These are phyloP conservation scores for Mucor piriformis DNA, from an alignment of 371 early-diverging fungal species.

Conservation along the genomic window DNA sequence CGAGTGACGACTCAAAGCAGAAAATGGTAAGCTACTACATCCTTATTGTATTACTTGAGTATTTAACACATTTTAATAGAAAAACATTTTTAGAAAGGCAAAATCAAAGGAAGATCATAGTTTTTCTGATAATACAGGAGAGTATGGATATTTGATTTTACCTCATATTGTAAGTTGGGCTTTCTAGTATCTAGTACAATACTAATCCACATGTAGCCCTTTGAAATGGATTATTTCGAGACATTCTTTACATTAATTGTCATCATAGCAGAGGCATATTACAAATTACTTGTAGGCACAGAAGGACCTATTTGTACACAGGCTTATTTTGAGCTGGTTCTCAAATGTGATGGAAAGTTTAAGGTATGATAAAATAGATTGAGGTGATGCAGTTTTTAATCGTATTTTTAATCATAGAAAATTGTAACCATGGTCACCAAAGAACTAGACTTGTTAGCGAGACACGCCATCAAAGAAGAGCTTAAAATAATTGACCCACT, in stretches of 20 bases:
- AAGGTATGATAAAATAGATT: constrained; percentile 50
- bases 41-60: too few relatives aligned
- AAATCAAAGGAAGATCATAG: constrained; percentile 47
- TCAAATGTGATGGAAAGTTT: constrained; percentile 59
- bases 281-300: constrained; percentile 46
- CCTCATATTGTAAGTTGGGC: constrained; percentile 53
- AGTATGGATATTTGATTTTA: constrained; percentile 48
- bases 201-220: constrained; percentile 50
- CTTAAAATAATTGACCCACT: constrained; percentile 56
- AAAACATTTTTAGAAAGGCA: constrained; percentile 61
- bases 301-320: constrained; percentile 45
- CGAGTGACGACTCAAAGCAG: constrained; percentile 52
- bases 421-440: constrained; percentile 57
- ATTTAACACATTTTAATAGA: too few relatives aligned
- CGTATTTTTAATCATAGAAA: constrained; percentile 33
- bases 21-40: constrained; percentile 52
- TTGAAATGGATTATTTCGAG: constrained; percentile 61
- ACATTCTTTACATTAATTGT: constrained; percentile 57
- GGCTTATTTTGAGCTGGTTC: constrained; percentile 56
- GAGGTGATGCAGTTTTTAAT: too few relatives aligned
- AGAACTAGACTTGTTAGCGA: constrained; percentile 53
- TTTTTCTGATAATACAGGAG: constrained; percentile 36
- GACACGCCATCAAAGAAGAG: constrained; percentile 60
- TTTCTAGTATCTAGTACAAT: too few relatives aligned
- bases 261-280: constrained; percentile 51